Conservation (phyloP, 2,329 filamentous ascomycete species). For the Penicillium sp. region DNA sequence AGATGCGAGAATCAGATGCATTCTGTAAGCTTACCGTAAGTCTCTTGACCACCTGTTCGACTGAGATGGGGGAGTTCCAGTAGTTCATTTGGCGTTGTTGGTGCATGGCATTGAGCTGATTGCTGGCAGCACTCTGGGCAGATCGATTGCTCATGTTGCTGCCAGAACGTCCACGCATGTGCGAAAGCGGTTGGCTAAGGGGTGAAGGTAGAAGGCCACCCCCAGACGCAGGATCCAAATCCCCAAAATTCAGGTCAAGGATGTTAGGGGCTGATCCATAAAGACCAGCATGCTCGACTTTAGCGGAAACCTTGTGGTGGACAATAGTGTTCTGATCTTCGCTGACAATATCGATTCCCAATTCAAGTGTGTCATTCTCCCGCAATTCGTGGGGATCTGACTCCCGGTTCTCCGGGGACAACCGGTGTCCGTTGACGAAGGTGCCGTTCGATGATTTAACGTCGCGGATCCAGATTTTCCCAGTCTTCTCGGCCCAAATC, state of each 20-base stretch:
- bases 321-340: constrained; percentile 99
- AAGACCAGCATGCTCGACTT: constrained; percentile 92
- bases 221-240: constrained; percentile 78
- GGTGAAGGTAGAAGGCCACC: constrained; percentile 72
- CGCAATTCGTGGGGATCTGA: constrained; percentile 93
- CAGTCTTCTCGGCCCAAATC: constrained; percentile 82
- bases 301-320: constrained; percentile 96
- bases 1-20: constrained; percentile 4
- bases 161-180: constrained; percentile 71
- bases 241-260: constrained; percentile 87
- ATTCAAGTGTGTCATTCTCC: constrained; percentile 87
- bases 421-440: constrained; percentile 88
- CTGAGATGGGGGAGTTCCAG: constrained; percentile 86
- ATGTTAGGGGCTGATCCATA: constrained; percentile 72
- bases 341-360: constrained; percentile 97
- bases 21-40: constrained; percentile 63
- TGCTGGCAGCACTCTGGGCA: constrained; percentile 59
- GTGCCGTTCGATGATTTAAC: constrained; percentile 99
- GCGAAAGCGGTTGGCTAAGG: constrained; percentile 65
- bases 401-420: constrained; percentile 93
- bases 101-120: constrained; percentile 62
- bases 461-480: constrained; percentile 94
- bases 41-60: constrained; percentile 91
- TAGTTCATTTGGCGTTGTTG: constrained; percentile 79
- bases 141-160: constrained; percentile 68